Base-by-base conservation (phyloP, 1,284 basidiomycete genomes). In the Tilletia horrida region DNA sequence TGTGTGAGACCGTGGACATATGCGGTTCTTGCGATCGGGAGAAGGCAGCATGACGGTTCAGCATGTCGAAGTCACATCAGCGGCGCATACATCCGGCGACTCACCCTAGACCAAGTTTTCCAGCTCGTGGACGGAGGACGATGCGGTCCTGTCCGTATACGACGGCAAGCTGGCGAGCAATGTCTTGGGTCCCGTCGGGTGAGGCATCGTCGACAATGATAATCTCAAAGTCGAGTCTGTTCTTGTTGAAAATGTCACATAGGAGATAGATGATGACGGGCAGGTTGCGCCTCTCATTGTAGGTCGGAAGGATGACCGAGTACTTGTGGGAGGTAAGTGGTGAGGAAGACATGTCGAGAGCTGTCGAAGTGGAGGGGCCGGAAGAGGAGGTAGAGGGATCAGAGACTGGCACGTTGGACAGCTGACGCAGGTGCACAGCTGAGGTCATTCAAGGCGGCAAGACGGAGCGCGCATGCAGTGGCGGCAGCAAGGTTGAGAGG, bases 1-100 rank as follows among this genome's bases (percentile, higher is more conserved):
- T 89, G 91, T 76, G 91, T 89, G 64, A 95, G 85, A 13, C 92
- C 92, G 81, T 95, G 90, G 64, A 94, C 91, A 81, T 95, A 95
- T 23, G 92, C 92, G 16, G 92, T 93, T 65, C 91, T 92, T n/a
- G n/a, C n/a, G n/a, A 73, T 16, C 4, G 6, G 11, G 6, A 11
- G 35, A 40, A 40, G 35, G 35, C 35, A 40, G 35, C 35, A 40
- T 40, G 35, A 4, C 35, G 35, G 35, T 40, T n/a, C 35, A 40
- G 35, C 11, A 40, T 40, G 35, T 11, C 11, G n/a, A n/a, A n/a
- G n/a, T n/a, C n/a, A n/a, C n/a, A n/a, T n/a, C n/a, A n/a, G n/a
- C n/a, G n/a, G n/a, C n/a, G n/a, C n/a, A n/a, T n/a, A n/a, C n/a
- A n/a, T n/a, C n/a, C 21, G 16, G 21, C 47, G 65, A 85, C 84